phyloP scores from a whole-genome alignment of 306 rosid species.

The Dalbergia cochinchinensis region DNA sequence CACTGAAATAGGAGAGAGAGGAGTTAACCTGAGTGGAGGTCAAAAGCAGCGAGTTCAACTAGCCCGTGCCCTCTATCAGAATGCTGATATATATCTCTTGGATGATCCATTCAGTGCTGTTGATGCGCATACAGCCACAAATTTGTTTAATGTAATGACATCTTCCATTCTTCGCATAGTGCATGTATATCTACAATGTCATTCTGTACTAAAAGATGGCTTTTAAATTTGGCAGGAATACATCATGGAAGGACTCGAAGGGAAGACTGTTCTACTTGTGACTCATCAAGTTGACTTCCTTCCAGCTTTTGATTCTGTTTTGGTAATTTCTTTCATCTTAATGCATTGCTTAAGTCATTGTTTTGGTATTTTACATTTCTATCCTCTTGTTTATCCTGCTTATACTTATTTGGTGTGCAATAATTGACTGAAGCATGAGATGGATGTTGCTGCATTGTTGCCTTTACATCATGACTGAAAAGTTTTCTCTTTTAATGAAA shows the following conservation, averaged over 20 bases:
- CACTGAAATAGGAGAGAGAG: conserved; percentile 70
- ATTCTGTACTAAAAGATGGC: neutral
- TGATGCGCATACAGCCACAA: conserved; percentile 66
- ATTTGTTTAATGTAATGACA: conserved; percentile 56
- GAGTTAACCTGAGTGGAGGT: conserved; percentile 79
- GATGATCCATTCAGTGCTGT: conserved; percentile 82
- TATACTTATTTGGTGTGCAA: neutral
- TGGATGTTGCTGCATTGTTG: neutral
- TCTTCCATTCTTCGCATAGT: neutral
- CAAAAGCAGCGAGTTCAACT: conserved; percentile 94
- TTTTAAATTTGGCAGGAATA: conserved; percentile 53
- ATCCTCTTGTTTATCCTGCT: neutral
- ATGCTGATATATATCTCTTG: conserved; percentile 72
- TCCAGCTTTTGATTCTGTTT: conserved; percentile 56
- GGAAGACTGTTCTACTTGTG: conserved; percentile 64
- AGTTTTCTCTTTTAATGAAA: neutral
- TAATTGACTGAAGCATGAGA: neutral
- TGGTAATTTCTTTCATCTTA: conserved; percentile 50
- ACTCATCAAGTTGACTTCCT: conserved; percentile 77
- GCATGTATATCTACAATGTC: neutral
- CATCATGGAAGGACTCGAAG: conserved; percentile 58
- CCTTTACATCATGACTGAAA: neutral
- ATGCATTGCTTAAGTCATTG: neutral
- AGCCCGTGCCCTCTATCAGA: conserved; percentile 91
- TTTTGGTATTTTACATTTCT: neutral